Evolutionary conservation across 140 eudicot genomes (phyloP).

Genomic region (Bidens hawaiensis): DNA sequence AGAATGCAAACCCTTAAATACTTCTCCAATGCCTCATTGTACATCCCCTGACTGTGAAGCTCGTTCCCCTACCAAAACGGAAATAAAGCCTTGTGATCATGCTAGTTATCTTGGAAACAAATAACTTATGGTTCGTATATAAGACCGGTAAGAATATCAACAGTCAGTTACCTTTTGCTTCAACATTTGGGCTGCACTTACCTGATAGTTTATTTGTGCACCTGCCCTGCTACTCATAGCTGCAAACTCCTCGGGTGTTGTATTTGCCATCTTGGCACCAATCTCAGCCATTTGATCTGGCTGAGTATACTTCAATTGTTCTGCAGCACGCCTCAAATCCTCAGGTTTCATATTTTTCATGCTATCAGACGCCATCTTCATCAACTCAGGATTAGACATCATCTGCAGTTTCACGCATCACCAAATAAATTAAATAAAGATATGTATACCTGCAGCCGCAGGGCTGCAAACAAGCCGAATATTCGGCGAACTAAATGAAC

Average conservation of each 20-base stretch:
- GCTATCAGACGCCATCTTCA: slow-evolving; percentile 88
- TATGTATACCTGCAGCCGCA: too few species aligned
- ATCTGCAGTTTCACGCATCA: slow-evolving; percentile 46
- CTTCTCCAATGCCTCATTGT: slow-evolving; percentile 63
- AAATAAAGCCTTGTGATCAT: too few species aligned
- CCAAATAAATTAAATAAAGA: neutral
- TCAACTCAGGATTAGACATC: slow-evolving; percentile 97
- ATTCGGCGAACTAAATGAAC: neutral
- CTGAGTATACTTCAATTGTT: slow-evolving; percentile 78
- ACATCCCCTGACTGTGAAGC: slow-evolving; percentile 84
- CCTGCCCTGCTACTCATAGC: slow-evolving; percentile 69
- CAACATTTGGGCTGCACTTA: slow-evolving; percentile 76
- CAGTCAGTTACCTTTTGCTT: slow-evolving; percentile 65
- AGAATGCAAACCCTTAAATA: slow-evolving; percentile 53
- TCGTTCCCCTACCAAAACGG: slow-evolving; percentile 66
- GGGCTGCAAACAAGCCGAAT: neutral
- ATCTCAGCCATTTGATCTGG: slow-evolving; percentile 91
- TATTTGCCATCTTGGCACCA: slow-evolving; percentile 89
- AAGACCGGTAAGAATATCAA: neutral
- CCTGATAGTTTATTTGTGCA: slow-evolving; percentile 63
- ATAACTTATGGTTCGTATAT: neutral
- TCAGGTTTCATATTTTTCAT: slow-evolving; percentile 84
- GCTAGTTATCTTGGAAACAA: too few species aligned
- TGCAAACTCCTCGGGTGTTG: slow-evolving; percentile 78
- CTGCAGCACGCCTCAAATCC: slow-evolving; percentile 81